A percentile compares a stretch with the other conserved stretches of the same genome.
Evolutionary conservation across 441 rosid species (phyloP).

Genomic region (Brassica hybrid): DNA sequence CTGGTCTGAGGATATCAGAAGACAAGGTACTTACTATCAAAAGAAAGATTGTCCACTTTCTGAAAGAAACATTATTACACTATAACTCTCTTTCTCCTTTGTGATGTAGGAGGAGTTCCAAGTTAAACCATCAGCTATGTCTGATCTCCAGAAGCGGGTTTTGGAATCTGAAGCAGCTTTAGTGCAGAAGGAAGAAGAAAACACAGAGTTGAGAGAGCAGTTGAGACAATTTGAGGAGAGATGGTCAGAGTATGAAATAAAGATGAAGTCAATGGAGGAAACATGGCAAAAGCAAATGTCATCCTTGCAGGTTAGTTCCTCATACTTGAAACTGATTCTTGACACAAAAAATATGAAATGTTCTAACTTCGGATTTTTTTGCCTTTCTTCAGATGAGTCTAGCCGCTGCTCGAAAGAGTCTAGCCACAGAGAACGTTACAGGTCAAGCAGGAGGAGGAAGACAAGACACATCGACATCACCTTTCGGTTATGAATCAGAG

Average conservation of each 20-base stretch:
- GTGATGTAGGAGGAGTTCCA: conserved; percentile 64
- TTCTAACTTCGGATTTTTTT: conserved; percentile 19
- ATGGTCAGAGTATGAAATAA: conserved; percentile 85
- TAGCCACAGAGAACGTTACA: conserved; percentile 57
- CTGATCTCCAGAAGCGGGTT: conserved; percentile 78
- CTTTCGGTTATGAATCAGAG: conserved; percentile 71
- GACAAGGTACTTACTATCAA: conserved; percentile 62
- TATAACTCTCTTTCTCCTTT: conserved; percentile 29
- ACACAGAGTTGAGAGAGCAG: conserved; percentile 73
- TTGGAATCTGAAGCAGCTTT: conserved; percentile 69
- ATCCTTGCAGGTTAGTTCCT: conserved; percentile 66
- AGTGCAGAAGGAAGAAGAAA: conserved; percentile 84
- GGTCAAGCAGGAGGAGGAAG: conserved; percentile 66
- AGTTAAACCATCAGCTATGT: conserved; percentile 52
- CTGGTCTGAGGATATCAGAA: too few relatives aligned
- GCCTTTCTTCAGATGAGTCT: conserved; percentile 68
- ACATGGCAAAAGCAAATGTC: conserved; percentile 91
- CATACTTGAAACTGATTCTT: not conserved
- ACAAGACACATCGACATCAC: conserved; percentile 58
- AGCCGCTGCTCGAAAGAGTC: conserved; percentile 76
- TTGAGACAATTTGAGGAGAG: conserved; percentile 67
- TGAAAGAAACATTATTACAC: not conserved
- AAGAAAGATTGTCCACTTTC: conserved; percentile 11
- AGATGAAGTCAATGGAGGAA: conserved; percentile 96
- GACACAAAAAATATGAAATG: not conserved